Evolutionary conservation across 768 basidiomycete genomes (phyloP).

Genomic region (Coprinopsis sp.): DNA sequence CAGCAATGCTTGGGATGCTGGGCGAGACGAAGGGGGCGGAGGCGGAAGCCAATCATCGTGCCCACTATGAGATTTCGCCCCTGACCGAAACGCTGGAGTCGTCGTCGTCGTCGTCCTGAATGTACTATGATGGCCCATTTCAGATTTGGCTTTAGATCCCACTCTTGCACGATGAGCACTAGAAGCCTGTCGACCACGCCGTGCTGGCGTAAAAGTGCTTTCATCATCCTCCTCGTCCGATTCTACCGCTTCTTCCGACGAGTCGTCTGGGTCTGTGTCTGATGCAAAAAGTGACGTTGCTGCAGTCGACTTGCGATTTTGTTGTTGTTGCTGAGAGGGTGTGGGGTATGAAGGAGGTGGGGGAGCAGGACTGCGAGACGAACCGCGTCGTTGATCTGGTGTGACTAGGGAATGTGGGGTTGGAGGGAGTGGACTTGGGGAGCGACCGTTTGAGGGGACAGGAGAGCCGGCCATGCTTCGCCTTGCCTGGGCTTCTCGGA

Average conservation of each 20-base stretch:
- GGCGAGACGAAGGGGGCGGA: constrained; percentile 15
- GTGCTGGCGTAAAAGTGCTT: constrained; percentile 11
- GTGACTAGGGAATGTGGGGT: constrained; percentile 20
- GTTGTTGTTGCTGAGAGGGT: background rate
- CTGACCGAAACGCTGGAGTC: background rate
- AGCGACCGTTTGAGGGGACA: constrained; percentile 40
- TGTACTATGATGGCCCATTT: constrained; percentile 34
- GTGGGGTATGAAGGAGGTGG: constrained; percentile 1
- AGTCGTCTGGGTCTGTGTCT: constrained; percentile 25
- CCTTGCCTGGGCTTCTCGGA: constrained; percentile 71
- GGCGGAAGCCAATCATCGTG: constrained; percentile 15
- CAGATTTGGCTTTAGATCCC: constrained; percentile 30
- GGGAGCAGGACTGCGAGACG: constrained; percentile 10
- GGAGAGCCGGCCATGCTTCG: constrained; percentile 61
- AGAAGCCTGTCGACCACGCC: constrained; percentile 12
- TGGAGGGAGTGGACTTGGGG: constrained; percentile 29
- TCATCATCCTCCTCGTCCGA: constrained; percentile 15
- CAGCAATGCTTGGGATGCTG: background rate
- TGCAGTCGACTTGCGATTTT: constrained; percentile 6
- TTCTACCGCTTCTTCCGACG: constrained; percentile 18
- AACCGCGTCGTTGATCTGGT: constrained; percentile 19
- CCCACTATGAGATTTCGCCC: background rate
- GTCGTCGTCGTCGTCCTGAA: constrained; percentile 12
- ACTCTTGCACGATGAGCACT: constrained; percentile 16
- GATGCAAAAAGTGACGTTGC: constrained; percentile 16